These are phyloP conservation scores for Huntiella abstrusa DNA, from an alignment of 2,329 filamentous ascomycete genomes.

Conservation along the genomic window DNA sequence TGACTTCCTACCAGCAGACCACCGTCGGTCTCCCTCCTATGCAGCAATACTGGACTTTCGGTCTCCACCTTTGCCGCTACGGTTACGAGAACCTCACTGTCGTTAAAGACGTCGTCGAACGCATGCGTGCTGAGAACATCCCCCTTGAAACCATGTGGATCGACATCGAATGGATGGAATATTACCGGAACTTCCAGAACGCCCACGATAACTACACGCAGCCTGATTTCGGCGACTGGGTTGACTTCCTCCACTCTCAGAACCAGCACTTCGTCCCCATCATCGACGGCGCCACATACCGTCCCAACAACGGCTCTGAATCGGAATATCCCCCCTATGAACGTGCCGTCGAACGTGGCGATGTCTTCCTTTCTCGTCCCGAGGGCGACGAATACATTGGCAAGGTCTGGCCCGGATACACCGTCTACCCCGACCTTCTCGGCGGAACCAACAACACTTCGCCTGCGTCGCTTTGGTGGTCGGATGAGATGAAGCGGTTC, in stretches of 20 bases:
- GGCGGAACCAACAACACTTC: constrained; percentile 38
- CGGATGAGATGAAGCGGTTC: constrained; percentile 37
- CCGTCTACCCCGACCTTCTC: constrained; percentile 54
- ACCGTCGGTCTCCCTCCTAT: constrained; percentile 54
- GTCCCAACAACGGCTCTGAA: constrained; percentile 49
- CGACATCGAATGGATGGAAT: constrained; percentile 54
- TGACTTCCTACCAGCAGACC: constrained; percentile 48
- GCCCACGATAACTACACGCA: constrained; percentile 28
- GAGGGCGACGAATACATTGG: constrained; percentile 40
- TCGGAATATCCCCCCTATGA: constrained; percentile 42
- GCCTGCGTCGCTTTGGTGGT: constrained; percentile 51
- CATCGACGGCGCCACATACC: constrained; percentile 53
- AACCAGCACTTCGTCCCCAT: constrained; percentile 56
- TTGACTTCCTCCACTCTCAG: constrained; percentile 41
- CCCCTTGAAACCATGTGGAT: constrained; percentile 59
- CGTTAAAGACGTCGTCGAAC: constrained; percentile 45
- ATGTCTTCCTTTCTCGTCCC: constrained; percentile 33
- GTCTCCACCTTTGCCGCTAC: constrained; percentile 60
- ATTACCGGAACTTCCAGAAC: constrained; percentile 35
- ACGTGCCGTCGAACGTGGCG: constrained; percentile 35
- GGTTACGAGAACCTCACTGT: constrained; percentile 59
- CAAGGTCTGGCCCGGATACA: constrained; percentile 56
- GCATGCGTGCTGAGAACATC: constrained; percentile 44
- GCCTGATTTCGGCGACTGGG: constrained; percentile 20
- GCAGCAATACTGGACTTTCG: constrained; percentile 67